phyloP scores from a whole-genome alignment of 2,329 filamentous ascomycete species.

The Pseudopyricularia javanii region DNA sequence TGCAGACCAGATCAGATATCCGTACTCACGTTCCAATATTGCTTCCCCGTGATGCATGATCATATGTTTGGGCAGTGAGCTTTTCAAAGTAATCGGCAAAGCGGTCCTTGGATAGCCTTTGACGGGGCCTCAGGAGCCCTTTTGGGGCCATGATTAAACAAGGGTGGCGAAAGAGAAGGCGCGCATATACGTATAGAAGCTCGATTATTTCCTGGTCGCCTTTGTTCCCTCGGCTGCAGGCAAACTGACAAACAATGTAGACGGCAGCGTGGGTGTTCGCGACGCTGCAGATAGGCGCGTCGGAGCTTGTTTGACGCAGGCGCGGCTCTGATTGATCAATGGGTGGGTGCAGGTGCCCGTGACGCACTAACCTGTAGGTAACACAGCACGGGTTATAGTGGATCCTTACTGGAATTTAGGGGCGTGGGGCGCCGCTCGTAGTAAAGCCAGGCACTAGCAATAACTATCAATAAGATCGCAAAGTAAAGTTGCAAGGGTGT shows the following conservation, averaged over 20 bases:
- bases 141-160: slow-evolving; percentile 11
- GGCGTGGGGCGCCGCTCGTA: no score
- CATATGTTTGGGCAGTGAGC: slow-evolving; percentile 59
- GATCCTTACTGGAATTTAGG: no score
- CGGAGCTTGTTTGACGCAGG: no score
- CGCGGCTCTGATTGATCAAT: no score
- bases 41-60: background rate
- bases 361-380: no score
- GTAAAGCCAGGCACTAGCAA: no score
- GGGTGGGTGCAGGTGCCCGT: no score
- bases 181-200: no score
- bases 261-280: background rate
- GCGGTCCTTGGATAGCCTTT: slow-evolving; percentile 54
- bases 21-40: background rate
- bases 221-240: background rate
- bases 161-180: no score
- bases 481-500: no score
- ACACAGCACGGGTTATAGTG: no score
- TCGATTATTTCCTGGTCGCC: background rate
- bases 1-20: slow-evolving; percentile 6
- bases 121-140: slow-evolving; percentile 30
- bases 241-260: background rate
- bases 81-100: slow-evolving; percentile 56
- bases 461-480: no score
- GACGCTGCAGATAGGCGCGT: background rate